These are phyloP conservation scores for Ceratocystis diversiconidia DNA, from an alignment of 2,329 filamentous ascomycete genomes.

Conservation along the genomic window DNA sequence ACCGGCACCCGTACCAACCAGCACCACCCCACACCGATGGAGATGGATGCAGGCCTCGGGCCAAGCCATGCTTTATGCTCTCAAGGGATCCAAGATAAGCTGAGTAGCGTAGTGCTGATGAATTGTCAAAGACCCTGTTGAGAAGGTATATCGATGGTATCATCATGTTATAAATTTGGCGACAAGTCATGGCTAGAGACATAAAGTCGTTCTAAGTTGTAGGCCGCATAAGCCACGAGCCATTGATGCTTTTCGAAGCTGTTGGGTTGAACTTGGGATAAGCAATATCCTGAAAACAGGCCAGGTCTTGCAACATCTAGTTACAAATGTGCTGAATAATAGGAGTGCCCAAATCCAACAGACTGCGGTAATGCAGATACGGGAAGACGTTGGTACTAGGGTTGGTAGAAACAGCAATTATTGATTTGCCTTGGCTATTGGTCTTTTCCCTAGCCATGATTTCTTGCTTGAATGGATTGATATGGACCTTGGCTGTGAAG, in stretches of 20 bases:
- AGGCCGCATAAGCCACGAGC: neutral
- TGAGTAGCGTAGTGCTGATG: conserved; percentile 12
- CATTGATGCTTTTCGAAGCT: neutral
- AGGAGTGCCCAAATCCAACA: neutral
- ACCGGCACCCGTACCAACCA: conserved; percentile 11
- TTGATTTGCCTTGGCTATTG: neutral
- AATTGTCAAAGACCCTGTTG: conserved; percentile 12
- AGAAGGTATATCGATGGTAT: conserved; percentile 9
- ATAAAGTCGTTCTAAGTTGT: conserved; percentile 11
- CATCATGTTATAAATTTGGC: conserved; percentile 1
- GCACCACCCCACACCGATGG: neutral
- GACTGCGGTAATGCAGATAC: neutral
- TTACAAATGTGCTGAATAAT: conserved; percentile 1
- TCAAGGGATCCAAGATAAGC: conserved; percentile 11
- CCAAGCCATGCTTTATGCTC: conserved; percentile 1
- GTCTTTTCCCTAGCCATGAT: neutral
- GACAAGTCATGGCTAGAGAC: conserved; percentile 11
- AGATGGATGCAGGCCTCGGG: neutral
- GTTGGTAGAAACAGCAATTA: neutral
- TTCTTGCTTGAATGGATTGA: conserved; percentile 7
- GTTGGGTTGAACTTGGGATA: neutral
- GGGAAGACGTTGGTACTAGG: neutral
- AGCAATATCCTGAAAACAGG: neutral
- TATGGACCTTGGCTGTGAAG: conserved; percentile 6
- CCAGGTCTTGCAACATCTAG: conserved; percentile 4